Percentiles rank a stretch among this genome's conserved stretches.
These are phyloP conservation scores for Talaromyces sp. DNA, from an alignment of 2,329 filamentous ascomycete genomes.

Conservation along the genomic window DNA sequence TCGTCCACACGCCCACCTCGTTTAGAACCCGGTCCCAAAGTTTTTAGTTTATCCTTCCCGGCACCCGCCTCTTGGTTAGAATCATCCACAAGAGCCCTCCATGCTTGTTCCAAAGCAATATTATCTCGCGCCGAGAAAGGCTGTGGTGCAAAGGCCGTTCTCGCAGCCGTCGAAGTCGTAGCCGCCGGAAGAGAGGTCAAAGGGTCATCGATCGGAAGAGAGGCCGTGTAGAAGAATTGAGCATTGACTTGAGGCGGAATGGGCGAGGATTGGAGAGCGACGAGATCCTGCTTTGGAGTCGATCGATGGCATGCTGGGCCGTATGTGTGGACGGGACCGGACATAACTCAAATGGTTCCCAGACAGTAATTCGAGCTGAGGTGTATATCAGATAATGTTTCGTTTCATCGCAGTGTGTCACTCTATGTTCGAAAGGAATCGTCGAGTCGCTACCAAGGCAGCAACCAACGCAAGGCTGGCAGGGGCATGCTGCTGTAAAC, in stretches of 20 bases:
- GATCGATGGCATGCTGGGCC: slow-evolving; percentile 55
- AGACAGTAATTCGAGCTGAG: background rate
- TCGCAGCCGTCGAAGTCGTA: slow-evolving; percentile 48
- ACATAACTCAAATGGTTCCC: slow-evolving; percentile 28
- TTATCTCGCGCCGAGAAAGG: slow-evolving; percentile 80
- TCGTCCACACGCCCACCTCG: slow-evolving; percentile 19
- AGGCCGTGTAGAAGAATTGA: slow-evolving; percentile 83
- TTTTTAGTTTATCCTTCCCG: slow-evolving; percentile 16
- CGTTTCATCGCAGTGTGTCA: background rate
- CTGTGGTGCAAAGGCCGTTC: slow-evolving; percentile 61
- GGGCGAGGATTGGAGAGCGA: slow-evolving; percentile 34
- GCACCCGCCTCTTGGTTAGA: slow-evolving; percentile 18
- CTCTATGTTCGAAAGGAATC: background rate
- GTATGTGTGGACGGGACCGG: slow-evolving; percentile 55
- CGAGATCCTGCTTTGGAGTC: slow-evolving; percentile 34
- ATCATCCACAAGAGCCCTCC: slow-evolving; percentile 56
- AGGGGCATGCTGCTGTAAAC: slow-evolving; percentile 9
- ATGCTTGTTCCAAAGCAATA: slow-evolving; percentile 72
- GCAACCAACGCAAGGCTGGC: slow-evolving; percentile 6
- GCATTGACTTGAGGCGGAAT: slow-evolving; percentile 59
- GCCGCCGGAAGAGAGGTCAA: slow-evolving; percentile 64
- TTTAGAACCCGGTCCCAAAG: slow-evolving; percentile 26
- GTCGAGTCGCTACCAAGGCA: slow-evolving; percentile 14
- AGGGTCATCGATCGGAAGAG: slow-evolving; percentile 81
- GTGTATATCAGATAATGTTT: background rate